Base-by-base conservation (phyloP, 2,329 filamentous ascomycete species). In the Aureobasidium pullulans region DNA sequence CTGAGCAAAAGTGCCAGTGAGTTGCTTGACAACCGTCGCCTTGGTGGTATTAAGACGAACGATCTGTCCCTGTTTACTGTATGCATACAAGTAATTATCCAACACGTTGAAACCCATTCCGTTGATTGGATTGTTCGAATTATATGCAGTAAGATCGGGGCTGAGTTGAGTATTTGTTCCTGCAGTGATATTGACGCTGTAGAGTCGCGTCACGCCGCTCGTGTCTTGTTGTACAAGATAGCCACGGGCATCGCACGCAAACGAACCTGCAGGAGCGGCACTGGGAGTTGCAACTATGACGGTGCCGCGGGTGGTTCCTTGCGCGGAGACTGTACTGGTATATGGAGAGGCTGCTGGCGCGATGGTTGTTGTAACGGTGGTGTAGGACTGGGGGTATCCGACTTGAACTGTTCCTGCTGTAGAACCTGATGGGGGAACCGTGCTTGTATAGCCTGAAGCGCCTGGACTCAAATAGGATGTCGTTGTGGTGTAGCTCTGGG, bases 61-160 rank as follows among this genome's bases (percentile, higher is more conserved):
- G n/a, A 54, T 34, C 19, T 42, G 36, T 29, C 50, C 50, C 11
- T 19, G 42, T 15, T 4, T 10, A 29, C 39, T 54, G 28, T 32
- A 42, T 9, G 36, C 50, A n/a, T 54, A 54, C 28, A 54, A 15
- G 15, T 31, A 42, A 13, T 54, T 54, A 36, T 54, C 50, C 4
- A 54, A 19, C 1, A 54, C 36, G n/a, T 54, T 54, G 50, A 54
- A 54, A 19, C 50, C 50, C 36, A 54, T 54, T 9, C 23, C 50
- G 29, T 54, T 54, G 37, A 50, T 15, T 3, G 16, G 3, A 15
- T 50, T 37, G 3, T 8, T 37, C 7, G 7, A 13, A 10, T 29
- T 29, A 11, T 23, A 50, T 23, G 5, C 1, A 19, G 29, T 13
- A 16, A 53, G n/a, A 19, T 42, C 37, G 6, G 15, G 15, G 37